phyloP scores from a whole-genome alignment of 208 protist genomes.

The Polymyxa betae region DNA sequence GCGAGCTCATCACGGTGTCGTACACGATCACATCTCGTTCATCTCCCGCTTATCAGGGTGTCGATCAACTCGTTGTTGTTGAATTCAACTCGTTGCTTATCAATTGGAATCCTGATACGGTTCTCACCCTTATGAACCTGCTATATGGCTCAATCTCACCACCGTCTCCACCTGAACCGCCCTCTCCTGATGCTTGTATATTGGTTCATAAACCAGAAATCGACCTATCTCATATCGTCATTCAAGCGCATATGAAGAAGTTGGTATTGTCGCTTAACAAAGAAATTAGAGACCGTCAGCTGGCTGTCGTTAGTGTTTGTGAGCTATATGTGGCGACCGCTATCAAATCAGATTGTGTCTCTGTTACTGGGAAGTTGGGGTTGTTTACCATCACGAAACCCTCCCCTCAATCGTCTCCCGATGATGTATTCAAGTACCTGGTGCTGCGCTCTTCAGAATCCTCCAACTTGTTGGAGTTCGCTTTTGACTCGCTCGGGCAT shows the following conservation, averaged over 20 bases:
- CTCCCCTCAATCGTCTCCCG: not conserved
- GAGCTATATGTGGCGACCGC: not conserved
- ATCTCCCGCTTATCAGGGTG: slow-evolving; percentile 2
- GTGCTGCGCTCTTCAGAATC: not conserved
- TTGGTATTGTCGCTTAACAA: slow-evolving; percentile 22
- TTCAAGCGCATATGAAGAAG: not conserved
- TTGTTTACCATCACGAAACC: slow-evolving; percentile 9
- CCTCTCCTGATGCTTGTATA: too few species aligned
- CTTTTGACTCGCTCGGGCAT: not conserved
- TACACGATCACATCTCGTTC: not conserved
- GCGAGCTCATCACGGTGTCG: not conserved
- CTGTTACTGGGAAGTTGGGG: not conserved
- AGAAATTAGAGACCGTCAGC: not conserved
- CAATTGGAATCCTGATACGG: slow-evolving; percentile 39
- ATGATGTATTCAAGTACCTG: not conserved
- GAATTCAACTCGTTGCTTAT: not conserved
- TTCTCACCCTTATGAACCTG: not conserved
- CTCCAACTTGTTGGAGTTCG: not conserved
- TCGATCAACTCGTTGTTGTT: not conserved
- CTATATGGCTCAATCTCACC: not conserved
- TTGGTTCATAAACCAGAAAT: too few species aligned
- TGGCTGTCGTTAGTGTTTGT: not conserved
- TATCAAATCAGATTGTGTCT: not conserved
- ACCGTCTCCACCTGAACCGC: not conserved
- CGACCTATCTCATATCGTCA: not conserved